phyloP scores from a whole-genome alignment of 768 basidiomycete genomes.

The Russula lepida region DNA sequence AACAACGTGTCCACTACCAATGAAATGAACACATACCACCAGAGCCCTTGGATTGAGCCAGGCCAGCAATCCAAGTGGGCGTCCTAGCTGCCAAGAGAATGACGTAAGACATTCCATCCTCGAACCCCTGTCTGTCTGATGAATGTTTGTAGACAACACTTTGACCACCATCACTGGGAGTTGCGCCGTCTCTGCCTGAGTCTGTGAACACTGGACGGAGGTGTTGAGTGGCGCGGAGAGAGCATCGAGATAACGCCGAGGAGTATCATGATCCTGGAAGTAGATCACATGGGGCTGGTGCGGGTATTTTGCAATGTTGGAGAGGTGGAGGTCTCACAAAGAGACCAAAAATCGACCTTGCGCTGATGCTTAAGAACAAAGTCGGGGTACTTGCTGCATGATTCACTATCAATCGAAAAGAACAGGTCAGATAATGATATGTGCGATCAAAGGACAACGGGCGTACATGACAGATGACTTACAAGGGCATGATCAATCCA shows the following conservation, averaged over 20 bases:
- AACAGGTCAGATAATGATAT: not conserved
- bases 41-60: too few species aligned
- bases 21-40: too few species aligned
- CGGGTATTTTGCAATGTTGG: constrained; percentile 86
- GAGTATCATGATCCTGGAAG: constrained; percentile 87
- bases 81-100: too few species aligned
- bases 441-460: not conserved
- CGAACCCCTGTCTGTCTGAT: too few species aligned
- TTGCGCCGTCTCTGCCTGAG: too few species aligned
- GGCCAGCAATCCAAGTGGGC: too few species aligned
- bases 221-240: constrained; percentile 95
- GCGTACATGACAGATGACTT: constrained; percentile 91
- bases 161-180: too few species aligned
- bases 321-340: constrained; percentile 94
- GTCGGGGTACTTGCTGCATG: constrained; percentile 67
- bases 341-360: constrained; percentile 92
- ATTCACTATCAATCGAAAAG: constrained; percentile 51
- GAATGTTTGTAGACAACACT: too few species aligned
- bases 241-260: constrained; percentile 92
- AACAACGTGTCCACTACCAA: too few species aligned
- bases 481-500: constrained; percentile 86
- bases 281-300: constrained; percentile 89
- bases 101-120: too few species aligned
- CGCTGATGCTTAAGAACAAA: constrained; percentile 89
- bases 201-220: too few species aligned